These are phyloP conservation scores for Suillus sp. DNA, from an alignment of 768 basidiomycete genomes.

Conservation along the genomic window DNA sequence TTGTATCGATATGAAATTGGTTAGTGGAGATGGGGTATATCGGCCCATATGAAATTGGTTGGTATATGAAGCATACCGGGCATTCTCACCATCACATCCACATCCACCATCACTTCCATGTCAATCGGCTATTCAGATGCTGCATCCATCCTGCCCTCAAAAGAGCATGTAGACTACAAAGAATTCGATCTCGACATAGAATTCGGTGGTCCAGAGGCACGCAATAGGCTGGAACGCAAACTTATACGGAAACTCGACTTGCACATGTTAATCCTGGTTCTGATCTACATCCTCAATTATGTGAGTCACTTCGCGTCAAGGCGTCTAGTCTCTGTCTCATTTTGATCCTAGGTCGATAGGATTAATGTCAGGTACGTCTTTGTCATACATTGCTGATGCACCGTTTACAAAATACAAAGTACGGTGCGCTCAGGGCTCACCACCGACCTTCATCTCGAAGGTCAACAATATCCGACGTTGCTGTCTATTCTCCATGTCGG, in stretches of 20 bases:
- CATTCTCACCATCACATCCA: neutral
- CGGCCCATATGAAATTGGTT: too few species aligned
- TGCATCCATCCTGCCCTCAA: slow-evolving; percentile 7
- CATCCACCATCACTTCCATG: slow-evolving; percentile 14
- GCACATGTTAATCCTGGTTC: slow-evolving; percentile 54
- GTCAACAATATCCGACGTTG: slow-evolving; percentile 63
- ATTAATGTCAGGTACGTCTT: slow-evolving; percentile 62
- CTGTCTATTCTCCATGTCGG: slow-evolving; percentile 71
- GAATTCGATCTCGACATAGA: slow-evolving; percentile 37
- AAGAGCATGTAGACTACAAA: slow-evolving; percentile 6
- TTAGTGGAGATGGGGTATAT: too few species aligned
- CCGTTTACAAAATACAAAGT: slow-evolving; percentile 34
- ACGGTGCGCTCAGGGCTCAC: slow-evolving; percentile 73
- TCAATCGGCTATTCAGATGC: slow-evolving; percentile 8
- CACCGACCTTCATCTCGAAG: slow-evolving; percentile 60
- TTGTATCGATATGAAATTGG: too few species aligned
- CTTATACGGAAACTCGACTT: slow-evolving; percentile 57
- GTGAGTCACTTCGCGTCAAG: slow-evolving; percentile 19
- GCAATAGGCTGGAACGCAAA: slow-evolving; percentile 51
- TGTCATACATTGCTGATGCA: neutral
- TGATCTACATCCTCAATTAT: slow-evolving; percentile 42
- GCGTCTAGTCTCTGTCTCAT: neutral
- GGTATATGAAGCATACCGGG: too few species aligned
- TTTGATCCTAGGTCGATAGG: slow-evolving; percentile 54
- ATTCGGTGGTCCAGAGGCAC: slow-evolving; percentile 49